Base-by-base conservation (phyloP, 495 filamentous ascomycete species). In the Polyplosphaeria fusca region DNA sequence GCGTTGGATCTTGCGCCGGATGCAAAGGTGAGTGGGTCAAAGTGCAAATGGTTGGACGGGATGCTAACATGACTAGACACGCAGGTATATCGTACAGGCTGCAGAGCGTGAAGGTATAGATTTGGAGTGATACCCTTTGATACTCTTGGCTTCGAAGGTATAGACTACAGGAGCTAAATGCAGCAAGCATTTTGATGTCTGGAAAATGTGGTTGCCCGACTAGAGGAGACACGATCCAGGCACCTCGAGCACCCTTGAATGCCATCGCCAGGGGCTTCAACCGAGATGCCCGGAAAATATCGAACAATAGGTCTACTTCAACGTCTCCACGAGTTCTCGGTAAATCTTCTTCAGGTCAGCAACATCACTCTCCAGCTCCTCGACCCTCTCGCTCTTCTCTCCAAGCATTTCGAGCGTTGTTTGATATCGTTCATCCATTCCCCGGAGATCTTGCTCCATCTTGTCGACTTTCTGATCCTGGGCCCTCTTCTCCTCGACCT, bases 261-360 rank as follows among this genome's bases (percentile, higher is more conserved):
- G n/a, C n/a, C n/a, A n/a, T n/a, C n/a, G n/a, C n/a, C n/a, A n/a
- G n/a, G n/a, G n/a, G n/a, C n/a, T n/a, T n/a, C n/a, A n/a, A n/a
- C n/a, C n/a, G n/a, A n/a, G n/a, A n/a, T n/a, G n/a, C n/a, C n/a
- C n/a, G n/a, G n/a, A n/a, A n/a, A n/a, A n/a, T n/a, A n/a, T n/a
- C n/a, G n/a, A n/a, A n/a, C n/a, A n/a, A n/a, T 14, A 35, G 7
- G 7, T 7, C 51, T 79, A 82, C 74, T 90, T 85, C 30, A 87
- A 94, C 68, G 82, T 82, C 72, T 93, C 88, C 37, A 94, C 86
- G 71, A 98, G 71, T 66, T 96, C 92, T 65, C 90, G 80, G 73
- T 96, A 96, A 76, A 98, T 92, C 55, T 85, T 83, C 76, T 98
- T 98, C 66, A 97, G 76, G 77, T 97, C 93, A 46, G 80, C 76